Conservation (phyloP, 208 protist genomes). For the Porcisia deanei region DNA sequence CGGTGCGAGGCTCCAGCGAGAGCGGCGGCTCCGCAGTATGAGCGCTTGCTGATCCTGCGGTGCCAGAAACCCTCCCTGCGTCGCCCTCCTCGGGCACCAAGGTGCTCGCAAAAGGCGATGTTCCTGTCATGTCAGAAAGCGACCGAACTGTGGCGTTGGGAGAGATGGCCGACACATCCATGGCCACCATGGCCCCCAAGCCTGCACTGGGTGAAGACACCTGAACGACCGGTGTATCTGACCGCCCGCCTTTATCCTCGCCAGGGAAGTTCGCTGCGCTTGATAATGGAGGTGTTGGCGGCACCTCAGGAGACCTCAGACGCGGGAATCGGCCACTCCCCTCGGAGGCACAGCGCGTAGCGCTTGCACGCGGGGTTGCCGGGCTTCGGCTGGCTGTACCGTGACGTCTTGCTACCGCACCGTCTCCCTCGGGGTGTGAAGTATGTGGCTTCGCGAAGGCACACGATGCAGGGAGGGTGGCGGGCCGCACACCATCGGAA, state of each 20-base stretch:
- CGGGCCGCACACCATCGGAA: background rate
- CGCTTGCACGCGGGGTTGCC: background rate
- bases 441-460: background rate
- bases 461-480: background rate
- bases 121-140: constrained; percentile 68
- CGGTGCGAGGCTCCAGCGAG: background rate
- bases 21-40: background rate
- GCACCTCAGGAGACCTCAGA: background rate
- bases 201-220: background rate
- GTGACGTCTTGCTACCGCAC: background rate
- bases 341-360: background rate
- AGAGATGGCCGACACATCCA: constrained; percentile 8
- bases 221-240: background rate
- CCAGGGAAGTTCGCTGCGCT: background rate
- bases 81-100: constrained; percentile 25
- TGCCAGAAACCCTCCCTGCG: background rate
- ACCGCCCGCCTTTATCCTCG: background rate
- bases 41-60: background rate
- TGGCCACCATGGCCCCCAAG: background rate
- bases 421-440: background rate
- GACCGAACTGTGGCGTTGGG: constrained; percentile 52
- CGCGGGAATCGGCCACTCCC: background rate
- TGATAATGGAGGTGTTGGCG: background rate
- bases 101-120: constrained; percentile 62
- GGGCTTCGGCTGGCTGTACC: background rate